These are phyloP conservation scores for Macrotyloma uniflorum DNA, from an alignment of 306 rosid species.

Conservation along the genomic window DNA sequence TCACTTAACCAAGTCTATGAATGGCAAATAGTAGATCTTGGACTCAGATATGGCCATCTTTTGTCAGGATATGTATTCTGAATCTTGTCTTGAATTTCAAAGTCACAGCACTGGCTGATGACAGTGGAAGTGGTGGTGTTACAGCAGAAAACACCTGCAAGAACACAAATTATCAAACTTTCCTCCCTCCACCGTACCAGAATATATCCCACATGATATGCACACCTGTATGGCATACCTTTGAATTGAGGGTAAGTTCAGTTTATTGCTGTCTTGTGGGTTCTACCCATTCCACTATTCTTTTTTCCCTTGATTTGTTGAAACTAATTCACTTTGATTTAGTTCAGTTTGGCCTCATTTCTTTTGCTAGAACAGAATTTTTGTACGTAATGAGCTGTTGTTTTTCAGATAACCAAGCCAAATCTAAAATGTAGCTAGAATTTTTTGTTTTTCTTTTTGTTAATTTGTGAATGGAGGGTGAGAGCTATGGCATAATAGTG, in stretches of 20 bases:
- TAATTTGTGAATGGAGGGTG: background rate
- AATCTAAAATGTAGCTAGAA: background rate
- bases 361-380: background rate
- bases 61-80: constrained; percentile 46
- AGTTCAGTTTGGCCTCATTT: background rate
- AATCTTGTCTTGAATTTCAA: constrained; percentile 44
- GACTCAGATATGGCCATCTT: constrained; percentile 37
- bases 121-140: constrained; percentile 34
- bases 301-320: background rate
- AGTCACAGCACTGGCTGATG: constrained; percentile 42
- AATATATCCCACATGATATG: constrained; percentile 24
- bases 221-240: constrained; percentile 16
- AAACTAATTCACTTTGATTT: constrained; percentile 7
- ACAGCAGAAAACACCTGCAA: constrained; percentile 51
- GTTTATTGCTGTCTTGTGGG: background rate
- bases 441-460: background rate
- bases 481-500: background rate
- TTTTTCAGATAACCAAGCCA: background rate
- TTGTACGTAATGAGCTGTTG: background rate
- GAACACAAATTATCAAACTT: constrained; percentile 20
- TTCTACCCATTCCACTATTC: background rate
- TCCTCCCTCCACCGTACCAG: constrained; percentile 31
- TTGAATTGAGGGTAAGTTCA: constrained; percentile 23
- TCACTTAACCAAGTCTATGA: constrained; percentile 32
- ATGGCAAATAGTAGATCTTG: constrained; percentile 61